Percentiles rank a stretch among this genome's conserved stretches.
Evolutionary conservation across 495 filamentous ascomycete genomes (phyloP).

Genomic region (Daldinia grandis): DNA sequence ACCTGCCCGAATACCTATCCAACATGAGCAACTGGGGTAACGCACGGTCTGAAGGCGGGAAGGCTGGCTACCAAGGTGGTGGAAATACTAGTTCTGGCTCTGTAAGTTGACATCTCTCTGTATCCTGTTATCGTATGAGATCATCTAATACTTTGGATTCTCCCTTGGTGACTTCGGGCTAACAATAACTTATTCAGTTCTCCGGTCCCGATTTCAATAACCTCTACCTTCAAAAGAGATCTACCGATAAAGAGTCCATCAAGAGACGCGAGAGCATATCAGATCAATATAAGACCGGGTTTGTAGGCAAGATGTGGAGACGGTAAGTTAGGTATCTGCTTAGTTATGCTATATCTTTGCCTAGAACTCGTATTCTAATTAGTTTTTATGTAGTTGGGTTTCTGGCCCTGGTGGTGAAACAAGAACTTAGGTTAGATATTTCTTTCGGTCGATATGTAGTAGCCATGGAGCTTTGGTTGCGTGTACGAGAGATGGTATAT

Average conservation of each 20-base stretch:
- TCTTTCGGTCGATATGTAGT: not conserved
- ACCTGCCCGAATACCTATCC: not conserved
- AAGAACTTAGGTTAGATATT: not conserved
- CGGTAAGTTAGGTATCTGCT: slow-evolving; percentile 8
- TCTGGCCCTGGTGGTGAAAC: slow-evolving; percentile 8
- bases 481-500: not conserved
- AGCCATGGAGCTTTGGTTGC: not conserved
- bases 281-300: slow-evolving; percentile 17
- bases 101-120: not conserved
- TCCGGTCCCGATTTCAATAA: slow-evolving; percentile 14
- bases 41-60: slow-evolving; percentile 8
- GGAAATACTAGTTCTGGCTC: not conserved
- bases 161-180: not conserved
- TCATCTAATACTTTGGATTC: not conserved
- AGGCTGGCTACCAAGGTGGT: slow-evolving; percentile 10
- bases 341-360: not conserved
- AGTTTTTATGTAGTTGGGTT: slow-evolving; percentile 13
- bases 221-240: slow-evolving; percentile 19
- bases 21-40: slow-evolving; percentile 19
- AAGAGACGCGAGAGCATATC: slow-evolving; percentile 23
- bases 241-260: slow-evolving; percentile 3
- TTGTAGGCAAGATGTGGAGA: slow-evolving; percentile 16
- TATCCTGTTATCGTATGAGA: not conserved
- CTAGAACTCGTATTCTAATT: slow-evolving; percentile 4
- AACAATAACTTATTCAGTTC: not conserved